These are phyloP conservation scores for Ephemerocybe angulata DNA, from an alignment of 768 basidiomycete genomes.

Conservation along the genomic window DNA sequence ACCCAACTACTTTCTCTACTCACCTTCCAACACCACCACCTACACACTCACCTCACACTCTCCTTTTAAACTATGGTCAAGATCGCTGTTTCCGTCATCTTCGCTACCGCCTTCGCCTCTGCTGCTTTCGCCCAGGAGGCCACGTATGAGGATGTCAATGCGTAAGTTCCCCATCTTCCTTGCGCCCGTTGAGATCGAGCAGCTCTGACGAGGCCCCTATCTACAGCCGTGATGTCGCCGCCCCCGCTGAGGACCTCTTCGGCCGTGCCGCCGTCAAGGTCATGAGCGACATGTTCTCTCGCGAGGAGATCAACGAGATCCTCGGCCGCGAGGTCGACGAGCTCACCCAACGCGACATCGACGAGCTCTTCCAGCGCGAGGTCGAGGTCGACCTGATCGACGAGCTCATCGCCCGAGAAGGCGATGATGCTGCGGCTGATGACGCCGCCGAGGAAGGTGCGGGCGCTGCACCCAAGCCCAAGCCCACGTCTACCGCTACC, in stretches of 20 bases:
- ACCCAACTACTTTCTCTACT: not conserved
- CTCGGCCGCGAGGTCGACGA: slow-evolving; percentile 8
- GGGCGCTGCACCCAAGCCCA: not conserved
- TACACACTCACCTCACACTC: not conserved
- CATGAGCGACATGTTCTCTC: slow-evolving; percentile 8
- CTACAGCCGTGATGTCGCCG: slow-evolving; percentile 4
- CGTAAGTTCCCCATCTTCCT: slow-evolving; percentile 1
- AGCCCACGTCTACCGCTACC: too few relatives aligned
- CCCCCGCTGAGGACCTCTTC: slow-evolving; percentile 3
- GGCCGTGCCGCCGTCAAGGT: slow-evolving; percentile 9
- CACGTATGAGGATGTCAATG: not conserved
- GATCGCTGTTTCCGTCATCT: not conserved
- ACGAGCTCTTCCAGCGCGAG: slow-evolving; percentile 5
- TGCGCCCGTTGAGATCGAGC: not conserved
- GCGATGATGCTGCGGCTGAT: not conserved
- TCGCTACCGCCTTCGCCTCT: slow-evolving; percentile 7
- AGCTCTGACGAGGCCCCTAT: not conserved
- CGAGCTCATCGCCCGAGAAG: not conserved
- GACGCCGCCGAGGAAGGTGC: not conserved
- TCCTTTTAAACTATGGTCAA: slow-evolving; percentile 3
- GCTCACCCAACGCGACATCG: slow-evolving; percentile 3
- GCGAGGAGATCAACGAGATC: slow-evolving; percentile 6
- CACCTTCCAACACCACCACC: not conserved
- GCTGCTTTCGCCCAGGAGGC: not conserved
- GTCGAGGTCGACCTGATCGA: slow-evolving; percentile 2